Base-by-base conservation (phyloP, 2,329 filamentous ascomycete genomes). In the Chaetomium strumarium region DNA sequence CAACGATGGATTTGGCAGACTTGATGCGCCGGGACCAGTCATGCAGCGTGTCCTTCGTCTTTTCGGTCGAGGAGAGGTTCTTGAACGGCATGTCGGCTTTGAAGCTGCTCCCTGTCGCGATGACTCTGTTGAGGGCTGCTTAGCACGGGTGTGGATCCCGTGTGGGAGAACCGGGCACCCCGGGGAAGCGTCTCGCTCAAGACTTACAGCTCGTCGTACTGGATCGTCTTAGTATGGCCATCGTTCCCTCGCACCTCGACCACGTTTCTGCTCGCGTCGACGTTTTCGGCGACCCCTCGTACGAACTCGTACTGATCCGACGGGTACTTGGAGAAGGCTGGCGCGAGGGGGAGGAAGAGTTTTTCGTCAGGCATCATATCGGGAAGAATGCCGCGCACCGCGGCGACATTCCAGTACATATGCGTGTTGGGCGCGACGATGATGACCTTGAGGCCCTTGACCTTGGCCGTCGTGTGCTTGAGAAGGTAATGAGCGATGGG, bases 81-180 rank as follows among this genome's bases (percentile, higher is more conserved):
- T 81, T 82, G 65, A 75, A 81, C 0, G 79, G 77, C 65, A 76
- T 68, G 54, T 63, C 65, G 5, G 69, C 71, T 19, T 61, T 66
- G 31, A 71, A 69, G 29, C 68, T 67, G 3, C 75, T 66, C 8
- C 80, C 80, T 2, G 80, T 83, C 10, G 79, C 78, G 40, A 84
- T 66, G 55, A 84, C 50, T 13, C 57, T 59, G 48, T 17, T 10
- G 13, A 20, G 8, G 11, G 40, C 13, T 30, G 13, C 20, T 42
- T 13, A 42, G 40, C 13, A 30, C 12, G 17, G 39, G 13, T 19
- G n/a, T n/a, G n/a, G n/a, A n/a, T 5, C 20, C 11, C 12, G 38
- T 13, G 29, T 30, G 16, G 3, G 20, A 9, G 9, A 8, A 19
- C 11, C 14, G 17, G 5, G 31, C n/a, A 24, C 7, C 8, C 31